phyloP scores from a whole-genome alignment of 805 yeast species.

The Cyberlindnera saturnus region DNA sequence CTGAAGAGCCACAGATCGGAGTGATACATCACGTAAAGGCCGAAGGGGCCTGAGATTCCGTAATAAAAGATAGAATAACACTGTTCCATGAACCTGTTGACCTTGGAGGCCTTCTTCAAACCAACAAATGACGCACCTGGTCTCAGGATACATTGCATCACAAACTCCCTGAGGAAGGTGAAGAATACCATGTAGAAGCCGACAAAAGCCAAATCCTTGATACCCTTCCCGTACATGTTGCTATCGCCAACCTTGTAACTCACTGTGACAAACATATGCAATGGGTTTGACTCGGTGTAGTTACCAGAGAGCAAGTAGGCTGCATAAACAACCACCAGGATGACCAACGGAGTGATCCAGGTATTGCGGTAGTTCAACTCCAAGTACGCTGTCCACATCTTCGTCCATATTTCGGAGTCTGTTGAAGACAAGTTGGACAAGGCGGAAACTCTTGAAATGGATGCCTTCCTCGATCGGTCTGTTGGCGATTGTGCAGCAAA shows the following conservation, averaged over 20 bases:
- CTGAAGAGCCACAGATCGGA: slow-evolving; percentile 87
- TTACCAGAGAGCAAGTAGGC: slow-evolving; percentile 53
- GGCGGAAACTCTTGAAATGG: slow-evolving; percentile 29
- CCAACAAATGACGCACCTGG: slow-evolving; percentile 63
- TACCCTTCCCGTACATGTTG: slow-evolving; percentile 82
- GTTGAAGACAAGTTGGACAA: slow-evolving; percentile 28
- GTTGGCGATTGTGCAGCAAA: slow-evolving; percentile 60
- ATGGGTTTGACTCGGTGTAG: slow-evolving; percentile 50
- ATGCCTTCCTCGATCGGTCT: slow-evolving; percentile 33
- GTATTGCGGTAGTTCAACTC: slow-evolving; percentile 55
- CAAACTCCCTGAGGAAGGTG: slow-evolving; percentile 85
- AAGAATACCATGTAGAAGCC: slow-evolving; percentile 77
- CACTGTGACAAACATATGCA: slow-evolving; percentile 57
- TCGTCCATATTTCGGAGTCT: slow-evolving; percentile 49
- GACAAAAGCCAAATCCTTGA: slow-evolving; percentile 74
- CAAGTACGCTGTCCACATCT: slow-evolving; percentile 50
- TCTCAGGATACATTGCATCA: slow-evolving; percentile 73
- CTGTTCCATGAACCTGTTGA: slow-evolving; percentile 88
- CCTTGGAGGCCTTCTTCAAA: slow-evolving; percentile 42
- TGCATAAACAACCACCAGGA: slow-evolving; percentile 35
- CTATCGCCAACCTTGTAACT: slow-evolving; percentile 60
- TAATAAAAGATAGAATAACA: slow-evolving; percentile 79
- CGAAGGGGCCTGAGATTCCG: slow-evolving; percentile 76
- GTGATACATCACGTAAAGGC: slow-evolving; percentile 79
- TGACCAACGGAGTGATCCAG: slow-evolving; percentile 64